Percentiles rank a stretch among this genome's conserved stretches.
phyloP scores from a whole-genome alignment of 139 green algal genomes.

The Monoraphidium neglectum region DNA sequence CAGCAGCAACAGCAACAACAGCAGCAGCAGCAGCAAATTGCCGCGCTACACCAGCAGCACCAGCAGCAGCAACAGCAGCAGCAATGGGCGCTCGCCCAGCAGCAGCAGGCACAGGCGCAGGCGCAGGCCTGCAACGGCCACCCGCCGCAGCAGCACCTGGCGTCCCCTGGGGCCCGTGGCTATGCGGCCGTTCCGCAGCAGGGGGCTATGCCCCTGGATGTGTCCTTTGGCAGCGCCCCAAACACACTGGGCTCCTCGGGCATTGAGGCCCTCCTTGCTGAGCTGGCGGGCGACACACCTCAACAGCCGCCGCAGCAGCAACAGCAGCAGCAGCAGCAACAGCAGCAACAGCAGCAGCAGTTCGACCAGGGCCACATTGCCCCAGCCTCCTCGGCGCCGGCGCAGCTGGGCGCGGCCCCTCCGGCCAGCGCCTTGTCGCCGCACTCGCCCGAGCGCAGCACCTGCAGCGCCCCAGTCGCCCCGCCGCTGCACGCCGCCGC shows the following conservation, averaged over 20 bases:
- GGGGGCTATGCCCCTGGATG: neutral
- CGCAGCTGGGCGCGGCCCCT: neutral
- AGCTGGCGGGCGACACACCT: too few species aligned
- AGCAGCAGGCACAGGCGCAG: neutral
- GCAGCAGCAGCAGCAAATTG: too few species aligned
- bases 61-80: conserved; percentile 3
- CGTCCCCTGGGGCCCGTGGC: neutral
- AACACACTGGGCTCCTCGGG: too few species aligned
- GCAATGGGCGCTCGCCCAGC: neutral
- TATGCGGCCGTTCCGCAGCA: neutral
- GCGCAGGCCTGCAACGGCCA: too few species aligned
- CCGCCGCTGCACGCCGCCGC: too few species aligned
- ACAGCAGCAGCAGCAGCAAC: neutral
- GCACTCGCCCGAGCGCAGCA: too few species aligned
- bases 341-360: conserved; percentile 3
- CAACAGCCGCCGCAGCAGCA: conserved; percentile 7
- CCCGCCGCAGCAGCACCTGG: neutral
- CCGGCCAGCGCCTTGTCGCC: too few species aligned
- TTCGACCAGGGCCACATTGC: neutral
- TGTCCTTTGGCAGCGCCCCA: too few species aligned
- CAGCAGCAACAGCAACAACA: too few species aligned
- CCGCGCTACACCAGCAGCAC: neutral
- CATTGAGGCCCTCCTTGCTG: too few species aligned
- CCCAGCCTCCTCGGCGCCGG: neutral
- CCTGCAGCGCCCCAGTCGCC: too few species aligned